phyloP scores from a whole-genome alignment of 345 rosid genomes.

The Boechera divaricarpa region DNA sequence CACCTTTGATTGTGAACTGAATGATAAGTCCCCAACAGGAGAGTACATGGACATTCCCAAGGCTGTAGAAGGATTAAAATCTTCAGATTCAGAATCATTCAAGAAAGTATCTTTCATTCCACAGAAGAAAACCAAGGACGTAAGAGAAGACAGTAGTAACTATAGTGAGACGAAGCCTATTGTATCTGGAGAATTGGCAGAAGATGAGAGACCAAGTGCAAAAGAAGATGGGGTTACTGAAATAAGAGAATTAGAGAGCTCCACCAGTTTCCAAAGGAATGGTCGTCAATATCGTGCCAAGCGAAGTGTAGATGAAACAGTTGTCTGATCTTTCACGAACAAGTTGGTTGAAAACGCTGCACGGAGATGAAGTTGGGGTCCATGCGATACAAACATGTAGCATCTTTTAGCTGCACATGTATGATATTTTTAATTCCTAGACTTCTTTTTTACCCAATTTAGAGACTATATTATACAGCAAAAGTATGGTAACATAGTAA shows the following conservation, averaged over 20 bases:
- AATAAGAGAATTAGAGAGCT: conserved; percentile 37
- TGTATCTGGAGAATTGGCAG: conserved; percentile 48
- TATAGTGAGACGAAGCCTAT: conserved; percentile 46
- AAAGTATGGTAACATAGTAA: not conserved
- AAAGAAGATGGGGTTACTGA: conserved; percentile 43
- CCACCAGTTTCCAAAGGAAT: conserved; percentile 36
- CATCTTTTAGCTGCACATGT: conserved; percentile 22
- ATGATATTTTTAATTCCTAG: conserved; percentile 6
- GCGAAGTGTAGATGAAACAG: conserved; percentile 49
- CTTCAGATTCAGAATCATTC: conserved; percentile 39
- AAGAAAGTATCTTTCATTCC: conserved; percentile 58
- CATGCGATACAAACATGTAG: conserved; percentile 11
- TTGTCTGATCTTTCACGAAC: conserved; percentile 39
- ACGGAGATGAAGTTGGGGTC: conserved; percentile 5
- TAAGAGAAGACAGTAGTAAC: conserved; percentile 24
- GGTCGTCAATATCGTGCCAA: conserved; percentile 56
- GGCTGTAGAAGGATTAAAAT: conserved; percentile 39
- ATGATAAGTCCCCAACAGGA: conserved; percentile 51
- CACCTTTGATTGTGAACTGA: conserved; percentile 52
- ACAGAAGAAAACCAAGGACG: conserved; percentile 49
- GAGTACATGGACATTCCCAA: conserved; percentile 50
- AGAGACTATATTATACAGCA: not conserved
- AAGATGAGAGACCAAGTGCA: conserved; percentile 40
- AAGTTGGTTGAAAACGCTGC: conserved; percentile 2
- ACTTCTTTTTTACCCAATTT: not conserved